Base-by-base conservation (phyloP, 192 early-diverging fungal species). In the Chytriomyces sp. region DNA sequence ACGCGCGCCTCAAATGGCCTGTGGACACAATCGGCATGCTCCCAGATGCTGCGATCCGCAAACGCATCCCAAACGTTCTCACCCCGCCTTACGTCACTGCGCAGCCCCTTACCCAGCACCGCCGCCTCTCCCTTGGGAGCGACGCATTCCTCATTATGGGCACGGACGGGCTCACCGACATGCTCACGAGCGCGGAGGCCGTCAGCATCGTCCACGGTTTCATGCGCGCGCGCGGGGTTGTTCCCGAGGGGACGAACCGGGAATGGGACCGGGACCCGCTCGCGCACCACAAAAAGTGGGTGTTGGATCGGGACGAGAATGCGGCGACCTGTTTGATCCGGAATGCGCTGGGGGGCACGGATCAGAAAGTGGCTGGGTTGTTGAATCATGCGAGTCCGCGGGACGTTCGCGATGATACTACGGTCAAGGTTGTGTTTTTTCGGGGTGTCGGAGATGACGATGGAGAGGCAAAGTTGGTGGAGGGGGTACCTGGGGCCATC, bases 51-150 rank as follows among this genome's bases (percentile, higher is more conserved):
- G 55, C 70, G 1, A 6, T 39, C 10, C 40, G 30, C 22, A 52
- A 38, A 39, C 5, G 12, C 25, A 26, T 72, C 31, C 41, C 31
- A 26, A 68, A 75, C 39, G 78, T 75, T 53, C 38, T 65, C 17
- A 80, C 78, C n/a, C 82, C 85, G 33, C 82, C 82, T 4, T 84
- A 86, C 49, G 68, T 84, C 0, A 86, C 85, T 4, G 85, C 85
- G 37, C 58, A 49, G 17, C 85, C 85, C 8, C 79, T 81, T 59
- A 77, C 83, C 7, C 64, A 69, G 17, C 73, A 81, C 57, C 80
- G 79, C 78, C 12, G 31, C 2, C 33, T 77, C 25, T 62, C 78
- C 59, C 63, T 58, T 5, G 5, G 14, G 6, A 56, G 37, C 14
- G 85, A 86, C 75, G 32, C 64, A 36, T 82, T 81, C 49, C 57